Percentiles rank a stretch among this genome's conserved stretches.
Evolutionary conservation across 2,329 filamentous ascomycete species (phyloP).

Genomic region (Karstenula rhodostoma): DNA sequence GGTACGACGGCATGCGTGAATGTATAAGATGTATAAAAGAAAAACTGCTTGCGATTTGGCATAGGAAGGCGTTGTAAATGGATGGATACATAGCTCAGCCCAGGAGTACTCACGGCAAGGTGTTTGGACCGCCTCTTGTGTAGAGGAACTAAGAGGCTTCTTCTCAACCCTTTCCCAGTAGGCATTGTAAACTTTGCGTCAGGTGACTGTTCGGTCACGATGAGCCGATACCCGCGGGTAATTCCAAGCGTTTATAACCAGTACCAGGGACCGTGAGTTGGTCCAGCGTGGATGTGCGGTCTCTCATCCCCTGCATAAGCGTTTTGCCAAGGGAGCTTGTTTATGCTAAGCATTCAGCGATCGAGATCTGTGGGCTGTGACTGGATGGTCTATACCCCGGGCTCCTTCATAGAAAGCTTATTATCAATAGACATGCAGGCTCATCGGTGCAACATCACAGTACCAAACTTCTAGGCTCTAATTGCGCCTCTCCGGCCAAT

Average conservation of each 20-base stretch:
- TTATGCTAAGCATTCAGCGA: neutral
- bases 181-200: too few species aligned
- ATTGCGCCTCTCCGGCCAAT: too few species aligned
- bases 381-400: neutral
- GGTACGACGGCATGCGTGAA: conserved; percentile 11
- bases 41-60: neutral
- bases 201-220: too few species aligned
- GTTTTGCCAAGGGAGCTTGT: neutral
- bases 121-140: neutral
- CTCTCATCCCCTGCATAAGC: neutral
- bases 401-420: neutral
- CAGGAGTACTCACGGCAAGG: neutral
- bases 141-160: too few species aligned
- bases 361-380: neutral
- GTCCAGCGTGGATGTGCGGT: too few species aligned
- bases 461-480: too few species aligned
- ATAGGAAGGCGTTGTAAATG: conserved; percentile 6
- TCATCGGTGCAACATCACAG: too few species aligned
- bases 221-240: too few species aligned
- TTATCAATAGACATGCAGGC: neutral
- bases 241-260: too few species aligned
- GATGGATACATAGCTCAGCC: neutral
- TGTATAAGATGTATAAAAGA: conserved; percentile 14
- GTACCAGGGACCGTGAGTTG: too few species aligned
- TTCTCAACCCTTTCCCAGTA: too few species aligned